Conservation (phyloP, 192 early-diverging fungal species). For the Entophlyctis luteolus region DNA sequence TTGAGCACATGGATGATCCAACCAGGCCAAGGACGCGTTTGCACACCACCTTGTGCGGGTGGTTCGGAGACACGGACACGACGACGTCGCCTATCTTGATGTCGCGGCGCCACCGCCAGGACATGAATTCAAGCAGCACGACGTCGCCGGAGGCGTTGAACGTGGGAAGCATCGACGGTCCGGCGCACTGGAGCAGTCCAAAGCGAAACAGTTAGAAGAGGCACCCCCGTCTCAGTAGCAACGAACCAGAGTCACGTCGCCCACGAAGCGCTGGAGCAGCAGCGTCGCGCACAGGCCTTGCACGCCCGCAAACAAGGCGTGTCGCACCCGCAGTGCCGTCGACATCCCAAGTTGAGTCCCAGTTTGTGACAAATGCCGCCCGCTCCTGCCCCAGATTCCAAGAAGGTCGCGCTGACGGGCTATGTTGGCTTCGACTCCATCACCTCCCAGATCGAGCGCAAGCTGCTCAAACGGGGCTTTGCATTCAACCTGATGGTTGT, state of each 20-base stretch:
- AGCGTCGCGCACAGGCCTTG: constrained; percentile 69
- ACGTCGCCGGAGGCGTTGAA: constrained; percentile 79
- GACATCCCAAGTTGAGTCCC: neutral
- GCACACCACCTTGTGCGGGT: constrained; percentile 63
- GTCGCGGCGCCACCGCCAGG: constrained; percentile 28
- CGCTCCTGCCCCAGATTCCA: neutral
- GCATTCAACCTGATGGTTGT: constrained; percentile 98
- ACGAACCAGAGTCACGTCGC: constrained; percentile 72
- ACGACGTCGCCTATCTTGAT: constrained; percentile 71
- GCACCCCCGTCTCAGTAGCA: constrained; percentile 21
- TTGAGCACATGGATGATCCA: neutral
- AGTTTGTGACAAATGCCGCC: neutral
- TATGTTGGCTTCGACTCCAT: constrained; percentile 99
- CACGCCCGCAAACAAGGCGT: constrained; percentile 3
- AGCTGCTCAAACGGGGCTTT: constrained; percentile 95
- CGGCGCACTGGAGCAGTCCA: constrained; percentile 55
- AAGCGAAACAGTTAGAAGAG: neutral
- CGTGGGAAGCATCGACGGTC: constrained; percentile 90
- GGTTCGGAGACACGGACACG: constrained; percentile 65
- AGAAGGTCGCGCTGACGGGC: constrained; percentile 56
- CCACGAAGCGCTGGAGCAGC: constrained; percentile 67
- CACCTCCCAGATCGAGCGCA: constrained; percentile 95
- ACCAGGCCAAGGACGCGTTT: constrained; percentile 82
- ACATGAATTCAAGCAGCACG: constrained; percentile 68
- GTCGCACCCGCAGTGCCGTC: neutral